Base-by-base conservation (phyloP, 176 grass and related monocot genomes). In the Aechmea fasciata region DNA sequence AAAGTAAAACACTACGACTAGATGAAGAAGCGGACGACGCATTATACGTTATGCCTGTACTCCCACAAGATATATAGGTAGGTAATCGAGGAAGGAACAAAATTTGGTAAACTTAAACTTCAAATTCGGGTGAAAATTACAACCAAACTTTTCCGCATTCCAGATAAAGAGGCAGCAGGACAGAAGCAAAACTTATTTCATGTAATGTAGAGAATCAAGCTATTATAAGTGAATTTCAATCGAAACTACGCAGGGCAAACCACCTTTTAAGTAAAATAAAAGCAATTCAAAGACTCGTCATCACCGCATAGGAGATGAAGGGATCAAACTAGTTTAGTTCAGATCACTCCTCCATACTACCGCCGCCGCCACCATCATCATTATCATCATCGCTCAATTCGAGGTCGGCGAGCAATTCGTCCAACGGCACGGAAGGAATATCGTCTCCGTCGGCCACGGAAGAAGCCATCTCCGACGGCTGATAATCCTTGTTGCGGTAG, bases 361-460 rank as follows among this genome's bases (percentile, higher is more conserved):
- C 17, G 51, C 15, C 17, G 54, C 23, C 71, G 0, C 13, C 75
- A 74, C 20, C 54, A 25, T 24, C 70, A 26, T 71, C 74, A 15
- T 84, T 76, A 1, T 83, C 85, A 11, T 83, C 85, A 11, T 79
- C 88, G 59, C 66, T 78, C 14, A 91, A 81, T 22, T 47, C 90
- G 9, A 96, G 67, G 51, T 91, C 88, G 50, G 87, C 88, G 50
- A 96, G 78, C 73, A 96, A 69, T 79, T 91, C 88, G 57, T 84
- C 92, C 67, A 92, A 12, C 13, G 83, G 81, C 51, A 96, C 73
- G 11, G 83, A 82, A 41, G 85, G 85, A 71, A 76, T 33, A 81
- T 96, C 88, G 63, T 91, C 83, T 12, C 18, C 88, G 65, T 82
- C 92, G 11, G 77, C 68, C 9, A 81, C 89, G 13, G 92, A 96